Evolutionary conservation across 225 moss, liverwort and hornwort species (phyloP).

Genomic region (Physcomitrellopsis africana): DNA sequence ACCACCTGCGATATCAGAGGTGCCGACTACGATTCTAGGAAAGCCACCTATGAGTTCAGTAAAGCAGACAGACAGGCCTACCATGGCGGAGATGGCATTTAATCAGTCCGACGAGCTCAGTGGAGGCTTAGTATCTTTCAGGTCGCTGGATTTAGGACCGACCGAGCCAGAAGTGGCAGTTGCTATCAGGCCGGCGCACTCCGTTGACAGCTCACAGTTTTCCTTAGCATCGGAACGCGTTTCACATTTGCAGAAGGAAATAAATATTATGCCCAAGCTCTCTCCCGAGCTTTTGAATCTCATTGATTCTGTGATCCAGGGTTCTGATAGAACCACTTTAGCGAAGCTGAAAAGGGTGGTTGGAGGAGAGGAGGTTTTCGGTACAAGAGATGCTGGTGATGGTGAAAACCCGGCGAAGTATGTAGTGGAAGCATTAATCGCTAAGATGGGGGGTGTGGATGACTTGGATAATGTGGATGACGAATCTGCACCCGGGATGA

Average conservation of each 20-base stretch:
- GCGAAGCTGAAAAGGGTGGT: conserved; percentile 74
- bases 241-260: conserved; percentile 29
- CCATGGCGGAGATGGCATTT: conserved; percentile 37
- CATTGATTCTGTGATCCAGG: conserved; percentile 82
- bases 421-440: conserved; percentile 82
- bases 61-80: conserved; percentile 39
- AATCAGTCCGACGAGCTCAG: conserved; percentile 26
- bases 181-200: conserved; percentile 41
- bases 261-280: conserved; percentile 56
- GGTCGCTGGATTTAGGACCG: conserved; percentile 48
- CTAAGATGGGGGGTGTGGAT: conserved; percentile 88
- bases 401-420: conserved; percentile 60
- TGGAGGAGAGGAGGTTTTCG: conserved; percentile 65
- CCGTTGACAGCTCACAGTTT: conserved; percentile 40
- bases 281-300: conserved; percentile 78
- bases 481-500: conserved; percentile 71
- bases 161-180: conserved; percentile 27
- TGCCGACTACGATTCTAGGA: no score
- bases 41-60: no score
- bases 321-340: conserved; percentile 61
- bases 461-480: conserved; percentile 65
- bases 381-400: conserved; percentile 41
- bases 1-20: no score
- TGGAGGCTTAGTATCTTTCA: conserved; percentile 47
- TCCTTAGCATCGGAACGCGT: conserved; percentile 32